Base-by-base conservation (phyloP, 1,284 basidiomycete species). In the Porodaedalea pini region DNA sequence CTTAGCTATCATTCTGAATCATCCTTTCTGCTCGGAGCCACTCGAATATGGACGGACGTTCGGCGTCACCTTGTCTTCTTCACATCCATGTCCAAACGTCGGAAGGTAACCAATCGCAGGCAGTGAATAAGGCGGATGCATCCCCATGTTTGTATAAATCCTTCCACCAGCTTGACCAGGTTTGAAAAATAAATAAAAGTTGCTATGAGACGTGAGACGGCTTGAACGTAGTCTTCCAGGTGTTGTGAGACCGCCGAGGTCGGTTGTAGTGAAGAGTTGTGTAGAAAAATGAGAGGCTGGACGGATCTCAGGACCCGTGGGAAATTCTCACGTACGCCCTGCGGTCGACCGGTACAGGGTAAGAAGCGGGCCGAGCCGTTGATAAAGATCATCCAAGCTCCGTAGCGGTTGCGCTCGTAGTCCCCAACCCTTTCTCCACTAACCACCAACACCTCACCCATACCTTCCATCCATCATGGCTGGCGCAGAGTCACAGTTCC, bases 401-500 rank as follows among this genome's bases (percentile, higher is more conserved):
- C 39, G 56, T 31, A 27, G 29, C 51, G 34, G 36, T 15, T 27
- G 32, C 17, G 25, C 57, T 19, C 34, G 27, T 32, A 23, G 47
- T 13, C 41, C 29, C 23, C 45, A 29, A 10, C 3, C 52, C 27
- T 25, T 54, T 43, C 31, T 48, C 37, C 48, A 25, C 47, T 40
- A 36, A 45, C 52, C 39, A 39, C 51, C 52, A 54, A 34, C 52
- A 43, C n/a, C 48, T 21, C 2, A 29, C 32, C 40, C 25, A 5
- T 29, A 17, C 25, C 10, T 36, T 37, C 27, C 25, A 36, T 48
- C 62, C 54, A 72, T 63, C 62, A 79, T 80, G 75, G 43, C 74
- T 27, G 69, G 68, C 58, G 66, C 74, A 61, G 63, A 71, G 59
- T 75, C 70, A 59, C 65, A 67, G 54, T 90, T 90, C 74, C 88